phyloP scores from a whole-genome alignment of 495 filamentous ascomycete genomes.

The Sabuloglossum arenarium region DNA sequence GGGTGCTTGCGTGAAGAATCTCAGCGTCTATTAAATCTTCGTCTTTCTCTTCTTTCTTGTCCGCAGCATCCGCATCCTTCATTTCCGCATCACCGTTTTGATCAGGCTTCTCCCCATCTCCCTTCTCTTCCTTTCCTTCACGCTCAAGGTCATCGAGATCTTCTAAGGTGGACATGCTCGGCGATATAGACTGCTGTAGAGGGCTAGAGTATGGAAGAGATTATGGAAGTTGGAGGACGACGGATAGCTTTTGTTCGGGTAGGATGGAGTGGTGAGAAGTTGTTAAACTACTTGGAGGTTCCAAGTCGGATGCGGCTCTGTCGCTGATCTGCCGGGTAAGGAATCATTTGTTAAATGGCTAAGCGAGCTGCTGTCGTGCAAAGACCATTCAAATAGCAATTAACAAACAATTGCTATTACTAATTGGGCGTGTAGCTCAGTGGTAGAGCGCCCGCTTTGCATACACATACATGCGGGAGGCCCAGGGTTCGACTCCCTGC shows the following conservation, averaged over 20 bases:
- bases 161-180: conserved; percentile 63
- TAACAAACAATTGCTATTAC: not conserved
- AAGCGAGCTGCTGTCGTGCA: too few relatives aligned
- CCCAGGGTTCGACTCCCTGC: conserved; percentile 18
- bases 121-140: conserved; percentile 53
- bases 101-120: conserved; percentile 32
- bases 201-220: not conserved
- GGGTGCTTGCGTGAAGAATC: conserved; percentile 72
- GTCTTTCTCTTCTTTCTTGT: conserved; percentile 41
- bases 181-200: not conserved
- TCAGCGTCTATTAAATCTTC: conserved; percentile 77
- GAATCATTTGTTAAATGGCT: too few relatives aligned
- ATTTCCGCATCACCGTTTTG: conserved; percentile 67
- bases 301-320: not conserved
- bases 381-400: not conserved
- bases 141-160: conserved; percentile 63
- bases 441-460: conserved; percentile 24
- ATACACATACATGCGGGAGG: conserved; percentile 13
- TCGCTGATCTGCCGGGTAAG: not conserved
- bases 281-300: not conserved
- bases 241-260: too few relatives aligned
- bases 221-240: too few relatives aligned
- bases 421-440: conserved; percentile 14
- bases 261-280: too few relatives aligned
- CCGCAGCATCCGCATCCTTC: conserved; percentile 53